Evolutionary conservation across 352 stramenopile genomes (phyloP).

Genomic region (Globisporangium yorkense): DNA sequence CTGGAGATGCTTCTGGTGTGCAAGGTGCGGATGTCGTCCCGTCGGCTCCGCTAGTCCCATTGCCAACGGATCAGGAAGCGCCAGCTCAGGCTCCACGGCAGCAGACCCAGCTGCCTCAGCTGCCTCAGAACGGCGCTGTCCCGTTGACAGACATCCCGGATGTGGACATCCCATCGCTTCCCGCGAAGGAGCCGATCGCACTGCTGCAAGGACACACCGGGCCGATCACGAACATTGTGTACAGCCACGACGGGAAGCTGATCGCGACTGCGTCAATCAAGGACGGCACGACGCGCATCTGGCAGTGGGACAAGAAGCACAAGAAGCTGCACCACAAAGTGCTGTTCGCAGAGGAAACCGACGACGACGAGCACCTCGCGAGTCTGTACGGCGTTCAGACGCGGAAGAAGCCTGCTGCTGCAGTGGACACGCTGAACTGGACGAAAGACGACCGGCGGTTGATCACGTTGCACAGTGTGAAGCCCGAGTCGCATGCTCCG

Average conservation of each 20-base stretch:
- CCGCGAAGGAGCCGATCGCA: slow-evolving; percentile 48
- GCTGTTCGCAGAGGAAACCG: slow-evolving; percentile 37
- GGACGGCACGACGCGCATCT: slow-evolving; percentile 82
- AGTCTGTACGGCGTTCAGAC: slow-evolving; percentile 38
- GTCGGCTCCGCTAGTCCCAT: not conserved
- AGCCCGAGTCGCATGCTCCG: slow-evolving; percentile 38
- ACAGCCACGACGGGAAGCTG: slow-evolving; percentile 86
- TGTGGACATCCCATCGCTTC: slow-evolving; percentile 30
- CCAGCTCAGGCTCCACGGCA: slow-evolving; percentile 9
- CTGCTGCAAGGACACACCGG: slow-evolving; percentile 86
- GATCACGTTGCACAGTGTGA: slow-evolving; percentile 67
- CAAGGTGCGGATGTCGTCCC: not conserved
- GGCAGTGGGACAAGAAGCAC: slow-evolving; percentile 56
- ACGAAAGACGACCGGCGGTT: slow-evolving; percentile 52
- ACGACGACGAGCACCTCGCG: slow-evolving; percentile 38
- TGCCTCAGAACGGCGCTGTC: slow-evolving; percentile 34
- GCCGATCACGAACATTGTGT: slow-evolving; percentile 93
- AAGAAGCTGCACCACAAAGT: slow-evolving; percentile 48
- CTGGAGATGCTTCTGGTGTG: slow-evolving; percentile 16
- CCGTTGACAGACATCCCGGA: slow-evolving; percentile 38
- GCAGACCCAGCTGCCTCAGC: slow-evolving; percentile 40
- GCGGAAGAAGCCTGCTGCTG: slow-evolving; percentile 32
- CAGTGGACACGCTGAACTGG: slow-evolving; percentile 64
- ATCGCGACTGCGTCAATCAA: slow-evolving; percentile 93
- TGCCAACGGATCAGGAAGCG: not conserved